These are phyloP conservation scores for Amylocarpus encephaloides DNA, from an alignment of 2,329 filamentous ascomycete genomes.

Conservation along the genomic window DNA sequence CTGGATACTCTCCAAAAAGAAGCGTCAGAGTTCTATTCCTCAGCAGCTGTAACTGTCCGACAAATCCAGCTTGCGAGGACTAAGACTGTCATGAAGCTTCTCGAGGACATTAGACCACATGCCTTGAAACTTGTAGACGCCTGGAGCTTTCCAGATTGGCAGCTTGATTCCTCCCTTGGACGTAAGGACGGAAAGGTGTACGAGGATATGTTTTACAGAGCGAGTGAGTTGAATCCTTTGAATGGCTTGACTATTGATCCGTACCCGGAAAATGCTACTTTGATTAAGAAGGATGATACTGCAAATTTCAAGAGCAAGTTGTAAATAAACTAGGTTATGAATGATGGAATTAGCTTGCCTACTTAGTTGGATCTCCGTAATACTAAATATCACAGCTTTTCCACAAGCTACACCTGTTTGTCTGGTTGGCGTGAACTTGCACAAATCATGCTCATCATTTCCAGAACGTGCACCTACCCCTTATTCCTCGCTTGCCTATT, in stretches of 20 bases:
- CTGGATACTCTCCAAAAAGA: conserved; percentile 63
- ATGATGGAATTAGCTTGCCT: neutral
- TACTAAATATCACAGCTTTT: too few species aligned
- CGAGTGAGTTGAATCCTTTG: conserved; percentile 65
- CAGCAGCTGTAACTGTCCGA: conserved; percentile 60
- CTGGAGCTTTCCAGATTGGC: conserved; percentile 75
- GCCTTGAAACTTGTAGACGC: conserved; percentile 65
- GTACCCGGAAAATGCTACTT: conserved; percentile 55
- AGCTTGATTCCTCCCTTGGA: conserved; percentile 65
- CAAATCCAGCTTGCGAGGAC: conserved; percentile 66
- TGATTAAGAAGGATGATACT: conserved; percentile 55
- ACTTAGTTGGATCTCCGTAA: neutral
- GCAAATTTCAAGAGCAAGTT: conserved; percentile 43
- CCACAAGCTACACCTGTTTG: too few species aligned
- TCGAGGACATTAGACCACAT: conserved; percentile 68
- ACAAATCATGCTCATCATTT: too few species aligned
- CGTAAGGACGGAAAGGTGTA: conserved; percentile 70
- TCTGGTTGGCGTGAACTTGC: too few species aligned
- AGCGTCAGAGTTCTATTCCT: conserved; percentile 66
- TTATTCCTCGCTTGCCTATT: too few species aligned
- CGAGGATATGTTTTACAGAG: conserved; percentile 68
- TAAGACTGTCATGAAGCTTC: conserved; percentile 60
- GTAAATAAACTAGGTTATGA: conserved; percentile 22
- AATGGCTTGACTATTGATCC: conserved; percentile 68
- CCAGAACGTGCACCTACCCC: too few species aligned